Conservation (phyloP, 441 rosid genomes). For the Theobroma grandiflorum region DNA sequence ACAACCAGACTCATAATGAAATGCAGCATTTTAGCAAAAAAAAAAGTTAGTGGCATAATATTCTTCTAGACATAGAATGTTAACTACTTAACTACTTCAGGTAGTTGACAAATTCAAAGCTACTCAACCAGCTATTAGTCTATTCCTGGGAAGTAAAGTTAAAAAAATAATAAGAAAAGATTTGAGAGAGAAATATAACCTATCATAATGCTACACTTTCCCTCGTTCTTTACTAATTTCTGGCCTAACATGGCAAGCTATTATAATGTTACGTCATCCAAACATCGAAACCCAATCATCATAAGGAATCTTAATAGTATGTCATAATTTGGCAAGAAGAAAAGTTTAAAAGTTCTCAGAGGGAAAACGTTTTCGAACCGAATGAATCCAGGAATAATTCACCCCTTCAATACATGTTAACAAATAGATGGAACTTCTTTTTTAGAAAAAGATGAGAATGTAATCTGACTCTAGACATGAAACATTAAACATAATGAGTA, state of each 20-base stretch:
- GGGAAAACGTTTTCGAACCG: not conserved
- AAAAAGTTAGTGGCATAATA: not conserved
- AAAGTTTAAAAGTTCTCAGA: not conserved
- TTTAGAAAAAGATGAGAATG: not conserved
- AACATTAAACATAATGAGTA: not conserved
- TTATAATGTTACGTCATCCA: not conserved
- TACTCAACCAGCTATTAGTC: not conserved
- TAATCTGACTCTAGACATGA: not conserved
- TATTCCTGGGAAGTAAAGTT: not conserved
- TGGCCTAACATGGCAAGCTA: conserved; percentile 1
- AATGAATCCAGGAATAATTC: conserved; percentile 7
- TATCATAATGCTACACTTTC: not conserved
- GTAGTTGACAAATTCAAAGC: not conserved
- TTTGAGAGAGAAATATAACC: not conserved
- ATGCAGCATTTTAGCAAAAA: not conserved
- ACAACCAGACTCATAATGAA: not conserved
- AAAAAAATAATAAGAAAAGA: not conserved
- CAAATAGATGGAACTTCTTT: not conserved
- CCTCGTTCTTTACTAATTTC: not conserved
- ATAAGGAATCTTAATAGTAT: not conserved
- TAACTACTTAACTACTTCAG: not conserved
- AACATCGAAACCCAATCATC: not conserved
- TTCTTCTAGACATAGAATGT: conserved; percentile 7
- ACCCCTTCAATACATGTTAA: not conserved
- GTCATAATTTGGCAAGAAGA: not conserved